A percentile compares a stretch with the other conserved stretches of the same genome.
Conservation (phyloP, 495 filamentous ascomycete species). For the Tuber calosporum region DNA sequence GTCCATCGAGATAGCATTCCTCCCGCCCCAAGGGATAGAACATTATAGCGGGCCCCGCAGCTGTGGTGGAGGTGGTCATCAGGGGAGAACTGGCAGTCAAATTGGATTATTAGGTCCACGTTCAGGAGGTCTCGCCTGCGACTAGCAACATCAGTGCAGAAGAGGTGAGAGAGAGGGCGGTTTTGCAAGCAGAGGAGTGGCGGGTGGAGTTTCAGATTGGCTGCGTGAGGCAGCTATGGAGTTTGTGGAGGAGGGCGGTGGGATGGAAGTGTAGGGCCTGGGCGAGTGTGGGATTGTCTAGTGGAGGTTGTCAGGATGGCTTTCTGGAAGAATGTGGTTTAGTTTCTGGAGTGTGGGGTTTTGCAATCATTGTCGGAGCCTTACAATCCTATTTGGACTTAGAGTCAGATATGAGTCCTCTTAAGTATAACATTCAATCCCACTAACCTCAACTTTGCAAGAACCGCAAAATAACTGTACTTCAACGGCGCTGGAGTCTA, state of each 20-base stretch:
- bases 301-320: conserved; percentile 1
- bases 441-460: conserved; percentile 82
- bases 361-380: conserved; percentile 8
- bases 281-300: conserved; percentile 14
- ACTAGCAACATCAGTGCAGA: conserved; percentile 92
- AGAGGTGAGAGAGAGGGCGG: conserved; percentile 65
- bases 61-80: conserved; percentile 91
- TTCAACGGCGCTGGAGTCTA: conserved; percentile 90
- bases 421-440: conserved; percentile 64
- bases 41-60: conserved; percentile 72
- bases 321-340: background rate
- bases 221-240: conserved; percentile 87
- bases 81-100: conserved; percentile 83
- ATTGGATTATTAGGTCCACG: conserved; percentile 88
- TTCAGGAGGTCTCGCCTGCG: conserved; percentile 91
- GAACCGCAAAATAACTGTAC: conserved; percentile 77
- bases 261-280: conserved; percentile 43
- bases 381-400: conserved; percentile 84
- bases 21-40: conserved; percentile 87
- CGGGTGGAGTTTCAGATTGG: conserved; percentile 77
- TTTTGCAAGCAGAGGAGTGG: conserved; percentile 57
- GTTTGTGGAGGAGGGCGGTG: conserved; percentile 61
- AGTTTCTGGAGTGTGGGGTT: background rate
- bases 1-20: conserved; percentile 65
- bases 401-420: conserved; percentile 74